Percentiles rank a stretch among this genome's conserved stretches.
phyloP scores from a whole-genome alignment of 495 filamentous ascomycete genomes.

The Clavariopsis aquatica region DNA sequence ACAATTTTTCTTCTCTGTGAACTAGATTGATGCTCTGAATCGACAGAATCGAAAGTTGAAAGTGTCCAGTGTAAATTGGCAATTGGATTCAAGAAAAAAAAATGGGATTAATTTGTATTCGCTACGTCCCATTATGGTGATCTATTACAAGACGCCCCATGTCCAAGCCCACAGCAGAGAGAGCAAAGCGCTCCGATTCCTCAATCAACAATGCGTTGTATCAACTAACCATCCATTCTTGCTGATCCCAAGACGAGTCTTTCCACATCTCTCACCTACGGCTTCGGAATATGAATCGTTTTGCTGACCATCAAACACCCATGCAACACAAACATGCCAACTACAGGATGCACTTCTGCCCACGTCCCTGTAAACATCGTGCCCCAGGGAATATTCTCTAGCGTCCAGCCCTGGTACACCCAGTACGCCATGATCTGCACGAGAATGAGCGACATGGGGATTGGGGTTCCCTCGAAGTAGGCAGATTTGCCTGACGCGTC shows the following conservation, averaged over 20 bases:
- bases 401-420: constrained; percentile 75
- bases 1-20: too few relatives aligned
- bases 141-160: neutral
- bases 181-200: too few relatives aligned
- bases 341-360: constrained; percentile 86
- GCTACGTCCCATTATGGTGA: neutral
- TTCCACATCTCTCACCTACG: constrained; percentile 48
- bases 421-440: constrained; percentile 87
- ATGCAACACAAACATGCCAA: constrained; percentile 74
- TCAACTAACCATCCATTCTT: neutral
- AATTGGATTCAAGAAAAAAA: too few relatives aligned
- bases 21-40: too few relatives aligned
- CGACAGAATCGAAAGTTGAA: too few relatives aligned
- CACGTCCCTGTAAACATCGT: constrained; percentile 62
- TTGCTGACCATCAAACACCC: constrained; percentile 94
- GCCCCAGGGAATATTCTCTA: constrained; percentile 73
- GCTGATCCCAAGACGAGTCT: neutral
- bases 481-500: constrained; percentile 85
- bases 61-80: too few relatives aligned
- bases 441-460: constrained; percentile 82
- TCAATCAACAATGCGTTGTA: neutral
- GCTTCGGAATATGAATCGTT: constrained; percentile 95
- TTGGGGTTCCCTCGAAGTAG: constrained; percentile 97
- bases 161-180: too few relatives aligned
- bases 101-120: neutral